phyloP scores from a whole-genome alignment of 148 eudicot genomes.

The Diospyros lotus region DNA sequence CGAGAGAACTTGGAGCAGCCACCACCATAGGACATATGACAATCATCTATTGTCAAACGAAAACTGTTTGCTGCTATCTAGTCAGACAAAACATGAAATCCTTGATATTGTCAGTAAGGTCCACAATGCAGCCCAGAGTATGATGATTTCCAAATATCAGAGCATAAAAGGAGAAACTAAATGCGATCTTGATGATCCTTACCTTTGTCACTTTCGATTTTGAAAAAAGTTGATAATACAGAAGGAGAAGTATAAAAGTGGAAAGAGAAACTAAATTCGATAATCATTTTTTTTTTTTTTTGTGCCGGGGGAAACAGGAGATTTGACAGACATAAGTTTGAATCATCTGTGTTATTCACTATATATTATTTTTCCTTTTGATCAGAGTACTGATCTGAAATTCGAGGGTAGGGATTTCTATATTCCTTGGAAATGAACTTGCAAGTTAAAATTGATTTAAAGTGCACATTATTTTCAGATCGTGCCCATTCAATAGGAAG shows the following conservation, averaged over 20 bases:
- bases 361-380: too few species aligned
- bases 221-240: too few species aligned
- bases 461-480: neutral
- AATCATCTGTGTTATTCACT: too few species aligned
- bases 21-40: slow-evolving; percentile 13
- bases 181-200: too few species aligned
- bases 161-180: neutral
- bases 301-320: too few species aligned
- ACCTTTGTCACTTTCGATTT: too few species aligned
- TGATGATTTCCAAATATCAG: neutral
- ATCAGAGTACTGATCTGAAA: too few species aligned
- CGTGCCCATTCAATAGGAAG: neutral
- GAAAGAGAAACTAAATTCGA: neutral
- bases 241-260: neutral
- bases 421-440: neutral
- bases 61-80: slow-evolving; percentile 11
- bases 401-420: neutral
- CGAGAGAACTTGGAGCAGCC: slow-evolving; percentile 16
- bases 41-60: slow-evolving; percentile 12
- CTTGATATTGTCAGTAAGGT: neutral
- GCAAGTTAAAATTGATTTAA: slow-evolving; percentile 2
- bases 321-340: too few species aligned
- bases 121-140: neutral
- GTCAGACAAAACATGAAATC: slow-evolving; percentile 1
- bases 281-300: too few species aligned